phyloP scores from a whole-genome alignment of 306 rosid species.

The Canavalia gladiata region DNA sequence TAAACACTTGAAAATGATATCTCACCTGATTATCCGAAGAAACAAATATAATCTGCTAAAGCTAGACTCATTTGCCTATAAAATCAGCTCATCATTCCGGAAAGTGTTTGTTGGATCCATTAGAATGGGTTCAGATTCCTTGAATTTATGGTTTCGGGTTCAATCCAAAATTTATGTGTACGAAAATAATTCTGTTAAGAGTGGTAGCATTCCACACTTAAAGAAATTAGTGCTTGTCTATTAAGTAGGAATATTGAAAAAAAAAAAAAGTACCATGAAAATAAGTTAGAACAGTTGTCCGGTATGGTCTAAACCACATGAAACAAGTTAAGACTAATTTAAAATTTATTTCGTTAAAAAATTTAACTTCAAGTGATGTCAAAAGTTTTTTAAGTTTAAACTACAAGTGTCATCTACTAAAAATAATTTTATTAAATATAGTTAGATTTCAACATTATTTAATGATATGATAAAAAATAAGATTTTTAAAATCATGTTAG shows the following conservation, averaged over 20 bases:
- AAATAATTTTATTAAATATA: too few species aligned
- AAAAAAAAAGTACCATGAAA: too few species aligned
- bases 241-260: neutral
- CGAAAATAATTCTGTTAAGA: neutral
- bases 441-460: too few species aligned
- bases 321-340: too few species aligned
- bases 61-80: neutral
- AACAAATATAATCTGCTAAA: neutral
- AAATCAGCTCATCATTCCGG: neutral
- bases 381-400: too few species aligned
- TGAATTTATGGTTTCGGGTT: neutral
- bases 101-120: neutral
- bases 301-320: too few species aligned
- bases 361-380: too few species aligned
- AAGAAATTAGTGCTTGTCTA: neutral
- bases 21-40: conserved; percentile 1
- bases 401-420: too few species aligned
- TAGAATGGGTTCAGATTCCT: neutral
- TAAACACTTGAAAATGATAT: conserved; percentile 22
- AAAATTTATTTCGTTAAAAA: too few species aligned
- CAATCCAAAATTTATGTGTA: neutral
- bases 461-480: too few species aligned
- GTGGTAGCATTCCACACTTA: neutral
- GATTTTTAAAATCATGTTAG: too few species aligned
- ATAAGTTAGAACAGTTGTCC: too few species aligned